These are phyloP conservation scores for Ganoderma sp. DNA, from an alignment of 1,284 basidiomycete genomes.

Conservation along the genomic window DNA sequence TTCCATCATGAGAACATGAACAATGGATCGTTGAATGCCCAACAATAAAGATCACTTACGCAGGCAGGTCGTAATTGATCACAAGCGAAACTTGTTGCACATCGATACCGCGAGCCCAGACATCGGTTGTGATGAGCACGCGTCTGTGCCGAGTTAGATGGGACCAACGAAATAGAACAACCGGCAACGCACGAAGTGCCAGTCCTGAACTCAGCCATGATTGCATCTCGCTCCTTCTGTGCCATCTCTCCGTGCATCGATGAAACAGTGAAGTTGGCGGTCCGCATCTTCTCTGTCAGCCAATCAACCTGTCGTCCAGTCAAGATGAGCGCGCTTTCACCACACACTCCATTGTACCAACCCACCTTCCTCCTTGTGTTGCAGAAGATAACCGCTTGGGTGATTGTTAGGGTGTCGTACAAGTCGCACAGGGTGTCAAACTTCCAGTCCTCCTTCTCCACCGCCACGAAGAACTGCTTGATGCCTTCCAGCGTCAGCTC, in stretches of 20 bases:
- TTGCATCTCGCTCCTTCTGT: slow-evolving; percentile 97
- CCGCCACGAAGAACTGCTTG: slow-evolving; percentile 99
- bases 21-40: background rate
- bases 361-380: slow-evolving; percentile 95
- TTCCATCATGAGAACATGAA: background rate
- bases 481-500: slow-evolving; percentile 99
- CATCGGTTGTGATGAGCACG: slow-evolving; percentile 96
- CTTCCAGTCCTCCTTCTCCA: slow-evolving; percentile 99
- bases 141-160: slow-evolving; percentile 56
- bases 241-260: slow-evolving; percentile 99
- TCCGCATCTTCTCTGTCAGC: slow-evolving; percentile 98
- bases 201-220: slow-evolving; percentile 98
- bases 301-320: slow-evolving; percentile 83
- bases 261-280: slow-evolving; percentile 95
- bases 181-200: slow-evolving; percentile 79
- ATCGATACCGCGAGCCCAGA: slow-evolving; percentile 99
- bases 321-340: background rate
- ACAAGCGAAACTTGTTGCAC: slow-evolving; percentile 98
- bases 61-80: slow-evolving; percentile 97
- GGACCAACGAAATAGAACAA: background rate
- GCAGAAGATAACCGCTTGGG: slow-evolving; percentile 99
- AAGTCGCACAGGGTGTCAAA: slow-evolving; percentile 98
- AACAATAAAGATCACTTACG: slow-evolving; percentile 55
- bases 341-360: slow-evolving; percentile 10
- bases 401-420: slow-evolving; percentile 99